These are phyloP conservation scores for Aquanectria penicillioides DNA, from an alignment of 2,329 filamentous ascomycete species.

Conservation along the genomic window DNA sequence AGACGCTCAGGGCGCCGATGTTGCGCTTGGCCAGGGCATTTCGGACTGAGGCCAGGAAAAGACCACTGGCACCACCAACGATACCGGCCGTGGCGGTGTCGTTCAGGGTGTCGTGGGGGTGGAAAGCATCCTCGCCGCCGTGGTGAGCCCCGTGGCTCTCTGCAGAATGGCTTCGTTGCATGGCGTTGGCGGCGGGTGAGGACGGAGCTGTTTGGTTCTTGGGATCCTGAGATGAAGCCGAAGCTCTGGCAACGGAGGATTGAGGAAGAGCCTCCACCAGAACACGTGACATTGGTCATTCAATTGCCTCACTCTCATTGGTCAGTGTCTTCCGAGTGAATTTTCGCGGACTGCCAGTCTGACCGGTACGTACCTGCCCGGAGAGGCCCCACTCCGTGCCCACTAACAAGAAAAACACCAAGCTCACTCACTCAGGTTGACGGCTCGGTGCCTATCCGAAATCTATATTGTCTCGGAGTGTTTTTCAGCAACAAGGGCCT, in stretches of 20 bases:
- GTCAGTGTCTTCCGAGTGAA: conserved; percentile 25
- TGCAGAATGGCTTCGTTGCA: conserved; percentile 44
- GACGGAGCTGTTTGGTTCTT: conserved; percentile 41
- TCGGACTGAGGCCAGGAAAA: conserved; percentile 80
- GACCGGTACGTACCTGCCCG: conserved; percentile 32
- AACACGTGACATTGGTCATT: conserved; percentile 49
- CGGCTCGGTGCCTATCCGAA: neutral
- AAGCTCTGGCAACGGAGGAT: conserved; percentile 34
- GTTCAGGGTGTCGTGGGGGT: conserved; percentile 79
- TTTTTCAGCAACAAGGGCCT: neutral
- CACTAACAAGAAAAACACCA: conserved; percentile 35
- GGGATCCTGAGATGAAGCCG: conserved; percentile 40
- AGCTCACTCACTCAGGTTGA: neutral
- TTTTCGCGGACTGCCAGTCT: conserved; percentile 10
- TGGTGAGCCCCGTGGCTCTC: conserved; percentile 40
- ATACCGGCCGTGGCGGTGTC: conserved; percentile 71
- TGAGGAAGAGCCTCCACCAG: conserved; percentile 32
- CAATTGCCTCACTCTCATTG: conserved; percentile 49
- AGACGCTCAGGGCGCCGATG: conserved; percentile 81
- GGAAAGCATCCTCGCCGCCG: conserved; percentile 58
- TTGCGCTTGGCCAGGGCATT: conserved; percentile 89
- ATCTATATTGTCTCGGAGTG: neutral
- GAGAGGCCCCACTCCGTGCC: conserved; percentile 10
- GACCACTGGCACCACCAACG: conserved; percentile 73
- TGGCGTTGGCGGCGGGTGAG: conserved; percentile 39